A percentile compares a stretch with the other conserved stretches of the same genome.
Evolutionary conservation across 768 basidiomycete species (phyloP).

Genomic region (Polyporus arcularius): DNA sequence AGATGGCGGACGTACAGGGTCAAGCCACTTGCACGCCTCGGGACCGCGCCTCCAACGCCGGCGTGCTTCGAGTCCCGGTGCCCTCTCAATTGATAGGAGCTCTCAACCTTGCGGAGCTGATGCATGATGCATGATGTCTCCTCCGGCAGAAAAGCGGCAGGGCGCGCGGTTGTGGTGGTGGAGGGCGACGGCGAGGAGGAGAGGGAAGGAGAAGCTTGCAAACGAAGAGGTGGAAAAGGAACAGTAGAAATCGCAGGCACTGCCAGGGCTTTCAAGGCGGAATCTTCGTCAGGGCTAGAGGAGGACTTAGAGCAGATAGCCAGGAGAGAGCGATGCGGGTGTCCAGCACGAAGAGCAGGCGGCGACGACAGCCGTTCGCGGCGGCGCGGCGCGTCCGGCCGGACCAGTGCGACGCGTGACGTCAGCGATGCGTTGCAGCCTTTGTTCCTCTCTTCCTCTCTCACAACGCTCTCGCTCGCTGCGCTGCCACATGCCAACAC

Average conservation of each 20-base stretch:
- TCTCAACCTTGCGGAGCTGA: neutral
- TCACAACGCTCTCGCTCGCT: too few species aligned
- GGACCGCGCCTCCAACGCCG: conserved; percentile 4
- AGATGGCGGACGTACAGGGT: conserved; percentile 1
- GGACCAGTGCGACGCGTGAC: too few species aligned
- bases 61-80: conserved; percentile 34
- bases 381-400: neutral
- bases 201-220: neutral
- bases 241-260: too few species aligned
- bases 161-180: conserved; percentile 7
- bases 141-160: conserved; percentile 24
- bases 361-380: neutral
- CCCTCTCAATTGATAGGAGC: conserved; percentile 19
- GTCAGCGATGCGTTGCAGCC: too few species aligned
- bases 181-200: conserved; percentile 1
- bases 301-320: neutral
- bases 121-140: too few species aligned
- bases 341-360: conserved; percentile 16
- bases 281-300: too few species aligned
- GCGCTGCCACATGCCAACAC: too few species aligned
- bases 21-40: conserved; percentile 25
- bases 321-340: conserved; percentile 6
- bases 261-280: too few species aligned
- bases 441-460: too few species aligned
- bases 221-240: too few species aligned